phyloP scores from a whole-genome alignment of 345 rosid species.

The Eucalyptus marginata region DNA sequence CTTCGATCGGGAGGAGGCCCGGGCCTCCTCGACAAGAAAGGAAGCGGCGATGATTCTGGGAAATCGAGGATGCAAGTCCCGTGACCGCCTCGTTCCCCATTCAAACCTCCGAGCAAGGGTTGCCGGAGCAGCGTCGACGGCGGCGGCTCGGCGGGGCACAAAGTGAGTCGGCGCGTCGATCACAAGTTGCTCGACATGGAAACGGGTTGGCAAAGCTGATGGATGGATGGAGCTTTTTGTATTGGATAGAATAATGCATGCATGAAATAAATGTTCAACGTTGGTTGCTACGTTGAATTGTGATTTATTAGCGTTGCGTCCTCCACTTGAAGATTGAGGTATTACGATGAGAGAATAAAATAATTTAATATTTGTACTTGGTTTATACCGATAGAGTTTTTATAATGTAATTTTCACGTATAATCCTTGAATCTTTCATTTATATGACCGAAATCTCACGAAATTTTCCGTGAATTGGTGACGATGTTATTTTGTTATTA shows the following conservation, averaged over 20 bases:
- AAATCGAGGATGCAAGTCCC: neutral
- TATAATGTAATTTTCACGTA: neutral
- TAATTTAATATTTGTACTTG: neutral
- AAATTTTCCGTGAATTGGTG: fast-evolving
- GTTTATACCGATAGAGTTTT: neutral
- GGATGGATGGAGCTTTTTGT: neutral
- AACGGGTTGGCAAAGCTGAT: conserved; percentile 29
- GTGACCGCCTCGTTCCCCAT: neutral
- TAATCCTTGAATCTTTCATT: neutral
- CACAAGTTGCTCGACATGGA: conserved; percentile 1
- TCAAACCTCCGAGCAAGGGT: neutral
- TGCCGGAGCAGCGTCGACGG: neutral
- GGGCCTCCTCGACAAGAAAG: neutral
- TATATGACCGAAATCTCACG: neutral
- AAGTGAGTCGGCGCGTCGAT: neutral
- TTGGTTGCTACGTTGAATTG: neutral
- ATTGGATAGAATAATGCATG: neutral
- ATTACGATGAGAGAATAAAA: neutral
- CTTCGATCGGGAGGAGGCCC: conserved; percentile 15
- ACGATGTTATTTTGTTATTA: neutral
- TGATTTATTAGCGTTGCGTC: neutral
- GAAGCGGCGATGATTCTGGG: neutral
- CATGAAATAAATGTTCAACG: neutral
- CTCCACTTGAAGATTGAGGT: neutral
- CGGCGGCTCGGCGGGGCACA: neutral